Percentiles rank a stretch among this genome's conserved stretches.
Conservation (phyloP, 1,284 basidiomycete species). For the Cryptococcus floricola region DNA sequence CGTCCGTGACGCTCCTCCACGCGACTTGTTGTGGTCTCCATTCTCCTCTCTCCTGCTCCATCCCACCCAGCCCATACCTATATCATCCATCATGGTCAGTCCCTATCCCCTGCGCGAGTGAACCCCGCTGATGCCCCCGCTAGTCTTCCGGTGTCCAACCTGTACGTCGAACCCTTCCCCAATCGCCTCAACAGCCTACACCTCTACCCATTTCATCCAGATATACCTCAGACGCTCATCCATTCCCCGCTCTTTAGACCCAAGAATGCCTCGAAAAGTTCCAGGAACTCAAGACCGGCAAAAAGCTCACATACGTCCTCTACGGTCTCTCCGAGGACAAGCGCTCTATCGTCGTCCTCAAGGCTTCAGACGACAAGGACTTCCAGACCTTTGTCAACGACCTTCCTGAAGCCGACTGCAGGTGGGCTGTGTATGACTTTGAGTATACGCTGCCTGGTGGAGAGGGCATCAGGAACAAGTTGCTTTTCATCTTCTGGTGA, state of each 20-base stretch:
- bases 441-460: constrained; percentile 75
- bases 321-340: constrained; percentile 65
- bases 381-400: constrained; percentile 77
- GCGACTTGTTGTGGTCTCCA: background rate
- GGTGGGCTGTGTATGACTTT: constrained; percentile 92
- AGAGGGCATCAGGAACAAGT: constrained; percentile 81
- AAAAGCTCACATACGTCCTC: constrained; percentile 84
- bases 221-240: background rate
- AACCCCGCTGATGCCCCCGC: constrained; percentile 2
- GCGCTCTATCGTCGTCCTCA: constrained; percentile 72
- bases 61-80: background rate
- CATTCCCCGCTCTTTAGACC: constrained; percentile 21
- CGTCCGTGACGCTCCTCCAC: background rate
- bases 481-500: constrained; percentile 78
- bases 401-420: constrained; percentile 71
- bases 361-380: constrained; percentile 53
- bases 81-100: background rate
- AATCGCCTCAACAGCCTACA: background rate
- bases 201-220: background rate
- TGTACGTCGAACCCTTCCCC: constrained; percentile 11
- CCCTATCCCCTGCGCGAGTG: background rate
- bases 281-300: constrained; percentile 75
- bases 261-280: constrained; percentile 61
- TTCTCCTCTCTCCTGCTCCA: background rate
- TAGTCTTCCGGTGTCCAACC: constrained; percentile 47